Percentiles rank a stretch among this genome's conserved stretches.
These are phyloP conservation scores for Monosporascus sp. DNA, from an alignment of 2,329 filamentous ascomycete genomes.

Conservation along the genomic window DNA sequence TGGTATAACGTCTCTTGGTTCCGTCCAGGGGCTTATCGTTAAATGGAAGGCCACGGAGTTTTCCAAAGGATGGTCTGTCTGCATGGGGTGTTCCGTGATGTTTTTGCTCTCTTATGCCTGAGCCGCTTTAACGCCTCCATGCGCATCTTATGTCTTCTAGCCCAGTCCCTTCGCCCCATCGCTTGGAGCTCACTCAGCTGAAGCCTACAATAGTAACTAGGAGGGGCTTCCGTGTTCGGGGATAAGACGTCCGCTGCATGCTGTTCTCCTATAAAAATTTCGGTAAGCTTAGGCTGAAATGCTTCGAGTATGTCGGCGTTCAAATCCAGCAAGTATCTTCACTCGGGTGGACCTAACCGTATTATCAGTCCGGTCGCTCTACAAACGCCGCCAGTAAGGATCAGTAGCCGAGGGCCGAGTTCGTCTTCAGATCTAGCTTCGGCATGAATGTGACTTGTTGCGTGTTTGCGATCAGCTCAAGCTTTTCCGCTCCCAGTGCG, in stretches of 20 bases:
- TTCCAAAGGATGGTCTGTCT: neutral
- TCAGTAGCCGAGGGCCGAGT: neutral
- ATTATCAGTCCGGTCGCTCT: neutral
- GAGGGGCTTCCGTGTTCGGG: neutral
- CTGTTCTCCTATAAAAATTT: neutral
- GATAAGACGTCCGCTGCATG: neutral
- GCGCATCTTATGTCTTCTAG: neutral
- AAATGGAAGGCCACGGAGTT: neutral
- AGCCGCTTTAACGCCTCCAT: neutral
- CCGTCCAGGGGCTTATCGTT: neutral
- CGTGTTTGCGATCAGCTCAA: neutral
- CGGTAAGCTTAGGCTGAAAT: neutral
- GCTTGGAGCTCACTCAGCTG: neutral
- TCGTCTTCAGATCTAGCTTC: neutral
- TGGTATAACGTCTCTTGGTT: neutral
- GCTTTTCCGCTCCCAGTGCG: neutral
- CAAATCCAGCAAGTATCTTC: neutral
- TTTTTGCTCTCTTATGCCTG: neutral
- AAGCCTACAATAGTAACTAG: neutral
- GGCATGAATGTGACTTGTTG: neutral
- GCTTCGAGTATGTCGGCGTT: neutral
- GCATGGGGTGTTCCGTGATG: neutral
- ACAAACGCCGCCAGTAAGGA: neutral
- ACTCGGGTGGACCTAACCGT: neutral
- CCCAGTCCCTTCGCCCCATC: neutral